These are phyloP conservation scores for Micromonas pusilla DNA, from an alignment of 139 green algal genomes.

Conservation along the genomic window DNA sequence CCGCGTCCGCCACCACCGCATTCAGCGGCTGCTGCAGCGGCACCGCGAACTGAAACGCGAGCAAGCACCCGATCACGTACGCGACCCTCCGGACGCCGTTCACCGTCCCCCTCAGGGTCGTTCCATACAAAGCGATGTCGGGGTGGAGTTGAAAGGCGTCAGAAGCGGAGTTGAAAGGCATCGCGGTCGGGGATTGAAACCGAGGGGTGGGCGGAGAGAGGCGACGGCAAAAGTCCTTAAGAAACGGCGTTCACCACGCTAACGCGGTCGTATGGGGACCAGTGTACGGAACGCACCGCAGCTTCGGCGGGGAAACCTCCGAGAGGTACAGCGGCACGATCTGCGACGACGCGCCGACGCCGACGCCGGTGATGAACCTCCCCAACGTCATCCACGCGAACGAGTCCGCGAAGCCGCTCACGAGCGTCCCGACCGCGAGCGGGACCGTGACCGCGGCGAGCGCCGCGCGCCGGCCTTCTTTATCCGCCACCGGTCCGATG, in stretches of 20 bases:
- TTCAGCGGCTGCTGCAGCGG: neutral
- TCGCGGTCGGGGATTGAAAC: no score
- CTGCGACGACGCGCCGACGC: constrained; percentile 24
- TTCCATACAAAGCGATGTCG: no score
- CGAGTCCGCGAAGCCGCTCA: neutral
- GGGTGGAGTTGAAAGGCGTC: no score
- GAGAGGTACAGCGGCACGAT: constrained; percentile 34
- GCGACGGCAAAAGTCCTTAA: no score
- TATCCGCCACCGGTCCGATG: constrained; percentile 9
- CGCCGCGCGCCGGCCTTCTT: neutral
- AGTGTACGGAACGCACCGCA: no score
- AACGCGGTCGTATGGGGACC: no score
- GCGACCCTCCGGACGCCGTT: constrained; percentile 20
- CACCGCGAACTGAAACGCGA: constrained; percentile 12
- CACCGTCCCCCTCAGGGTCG: constrained; percentile 24
- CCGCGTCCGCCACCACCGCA: neutral
- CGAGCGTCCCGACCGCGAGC: constrained; percentile 3
- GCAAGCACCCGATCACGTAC: constrained; percentile 24
- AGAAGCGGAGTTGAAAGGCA: no score
- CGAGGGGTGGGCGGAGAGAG: no score
- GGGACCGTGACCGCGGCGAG: neutral
- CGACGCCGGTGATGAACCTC: constrained; percentile 28
- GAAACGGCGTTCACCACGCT: no score
- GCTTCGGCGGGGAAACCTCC: constrained; percentile 26
- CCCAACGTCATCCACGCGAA: constrained; percentile 21